These are phyloP conservation scores for Dictyostelium brefeldianum DNA, from an alignment of 78 protist genomes.

Conservation along the genomic window DNA sequence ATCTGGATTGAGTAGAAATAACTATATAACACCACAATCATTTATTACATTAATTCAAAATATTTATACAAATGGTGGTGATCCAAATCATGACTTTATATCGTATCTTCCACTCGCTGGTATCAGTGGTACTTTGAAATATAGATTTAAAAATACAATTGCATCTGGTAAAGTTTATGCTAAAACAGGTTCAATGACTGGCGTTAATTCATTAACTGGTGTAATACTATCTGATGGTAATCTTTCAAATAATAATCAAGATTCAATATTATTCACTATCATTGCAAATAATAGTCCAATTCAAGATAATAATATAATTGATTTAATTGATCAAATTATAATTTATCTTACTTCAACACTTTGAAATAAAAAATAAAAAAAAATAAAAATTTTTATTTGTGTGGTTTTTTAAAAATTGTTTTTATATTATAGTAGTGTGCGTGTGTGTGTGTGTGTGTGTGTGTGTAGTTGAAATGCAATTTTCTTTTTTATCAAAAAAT, in stretches of 20 bases:
- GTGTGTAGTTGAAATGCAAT: no score
- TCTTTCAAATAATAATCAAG: background rate
- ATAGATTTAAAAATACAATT: background rate
- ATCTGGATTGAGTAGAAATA: slow-evolving; percentile 37
- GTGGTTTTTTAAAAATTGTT: no score
- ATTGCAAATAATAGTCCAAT: slow-evolving; percentile 29
- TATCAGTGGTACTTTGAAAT: slow-evolving; percentile 15
- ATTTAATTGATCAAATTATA: slow-evolving; percentile 39
- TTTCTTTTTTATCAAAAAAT: no score
- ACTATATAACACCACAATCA: slow-evolving; percentile 46
- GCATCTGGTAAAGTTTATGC: slow-evolving; percentile 53
- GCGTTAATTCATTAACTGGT: slow-evolving; percentile 45
- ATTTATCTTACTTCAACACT: background rate
- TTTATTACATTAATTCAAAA: background rate
- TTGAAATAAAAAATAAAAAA: background rate
- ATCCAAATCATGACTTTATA: slow-evolving; percentile 44
- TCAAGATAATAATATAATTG: background rate
- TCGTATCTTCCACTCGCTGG: slow-evolving; percentile 13
- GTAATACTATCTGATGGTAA: slow-evolving; percentile 34
- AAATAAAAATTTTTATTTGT: background rate
- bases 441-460: no score
- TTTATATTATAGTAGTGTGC: no score
- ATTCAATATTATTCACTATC: slow-evolving; percentile 40
- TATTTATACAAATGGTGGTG: slow-evolving; percentile 38
- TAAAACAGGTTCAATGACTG: slow-evolving; percentile 71